Conservation (phyloP, 2,329 filamentous ascomycete genomes). For the Botrytis byssoidea region DNA sequence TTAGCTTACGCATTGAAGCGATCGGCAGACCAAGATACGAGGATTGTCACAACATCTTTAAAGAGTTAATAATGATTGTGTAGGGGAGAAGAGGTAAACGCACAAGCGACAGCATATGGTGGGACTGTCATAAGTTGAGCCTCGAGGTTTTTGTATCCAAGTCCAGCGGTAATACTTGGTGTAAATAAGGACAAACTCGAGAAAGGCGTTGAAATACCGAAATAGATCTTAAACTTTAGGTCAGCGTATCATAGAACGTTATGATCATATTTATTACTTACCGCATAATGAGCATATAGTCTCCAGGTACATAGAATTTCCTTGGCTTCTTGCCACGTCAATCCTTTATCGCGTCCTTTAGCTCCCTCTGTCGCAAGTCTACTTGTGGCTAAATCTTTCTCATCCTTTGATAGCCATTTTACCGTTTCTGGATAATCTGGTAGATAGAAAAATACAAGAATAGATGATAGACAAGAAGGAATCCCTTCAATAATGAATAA, state of each 20-base stretch:
- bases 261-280: slow-evolving; percentile 37
- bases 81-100: not conserved
- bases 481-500: slow-evolving; percentile 38
- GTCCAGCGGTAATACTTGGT: slow-evolving; percentile 61
- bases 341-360: slow-evolving; percentile 42
- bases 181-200: slow-evolving; percentile 59
- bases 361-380: slow-evolving; percentile 46
- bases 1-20: slow-evolving; percentile 50
- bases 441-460: slow-evolving; percentile 47
- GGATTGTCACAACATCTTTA: slow-evolving; percentile 45
- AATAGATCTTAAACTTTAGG: slow-evolving; percentile 44
- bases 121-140: slow-evolving; percentile 67
- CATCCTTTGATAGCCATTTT: slow-evolving; percentile 45
- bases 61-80: not conserved
- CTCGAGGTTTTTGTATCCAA: slow-evolving; percentile 53
- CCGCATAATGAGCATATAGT: slow-evolving; percentile 51
- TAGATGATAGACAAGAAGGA: slow-evolving; percentile 47
- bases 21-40: slow-evolving; percentile 60
- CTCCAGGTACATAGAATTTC: slow-evolving; percentile 50
- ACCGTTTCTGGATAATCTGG: slow-evolving; percentile 51
- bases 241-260: not conserved
- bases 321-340: slow-evolving; percentile 50
- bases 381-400: slow-evolving; percentile 44
- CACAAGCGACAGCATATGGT: slow-evolving; percentile 60
- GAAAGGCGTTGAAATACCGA: slow-evolving; percentile 54